Evolutionary conservation across 805 yeast genomes (phyloP), one percentile per base, ranked within the genome.

Genomic region (Myxozyma lipomycoides): DNA sequence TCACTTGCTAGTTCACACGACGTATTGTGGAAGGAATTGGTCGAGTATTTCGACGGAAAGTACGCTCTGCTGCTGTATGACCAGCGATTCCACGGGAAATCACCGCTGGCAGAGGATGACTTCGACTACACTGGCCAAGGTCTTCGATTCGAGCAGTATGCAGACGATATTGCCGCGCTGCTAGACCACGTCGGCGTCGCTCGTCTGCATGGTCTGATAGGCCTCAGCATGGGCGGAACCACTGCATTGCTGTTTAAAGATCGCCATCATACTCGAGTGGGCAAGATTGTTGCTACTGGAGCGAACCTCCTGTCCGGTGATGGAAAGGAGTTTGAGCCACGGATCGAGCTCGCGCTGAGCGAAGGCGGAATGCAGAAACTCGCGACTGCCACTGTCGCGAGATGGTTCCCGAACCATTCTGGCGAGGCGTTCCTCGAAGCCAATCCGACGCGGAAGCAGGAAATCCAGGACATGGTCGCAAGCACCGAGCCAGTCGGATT

Each of bases 191-290:
- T 55, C 22, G 43, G 47, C 10, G 45, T 55, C 19, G 53, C 51
- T 12, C 37, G 49, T 1, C 24, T 52, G 21, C 53, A 45, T 22
- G 59, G 48, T 7, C 46, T 55, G 17, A 40, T 55, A 25, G 59
- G 59, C 19, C 51, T 55, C 18, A 49, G 55, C 23, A 55, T 55
- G 59, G 59, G 59, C 24, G 55, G 56, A 10, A 55, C 56, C 17
- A 55, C 59, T 2, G 46, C 59, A 4, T 9, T 55, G 15, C 37
- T 45, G 10, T 34, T 48, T 3, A 50, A 46, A 28, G 52, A 52
- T 3, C 26, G 34, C 15, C 40, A 55, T 24, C 51, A 42, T 10
- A 19, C 9, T 15, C 52, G 56, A 10, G 48, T 55, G 10, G 56
- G 51, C 32, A 40, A 45, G 38, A 43, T 52, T n/a, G 56, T 55